Evolutionary conservation across 345 rosid genomes (phyloP), one percentile per base, ranked within the genome.

Genomic region (Cardamine resedifolia): DNA sequence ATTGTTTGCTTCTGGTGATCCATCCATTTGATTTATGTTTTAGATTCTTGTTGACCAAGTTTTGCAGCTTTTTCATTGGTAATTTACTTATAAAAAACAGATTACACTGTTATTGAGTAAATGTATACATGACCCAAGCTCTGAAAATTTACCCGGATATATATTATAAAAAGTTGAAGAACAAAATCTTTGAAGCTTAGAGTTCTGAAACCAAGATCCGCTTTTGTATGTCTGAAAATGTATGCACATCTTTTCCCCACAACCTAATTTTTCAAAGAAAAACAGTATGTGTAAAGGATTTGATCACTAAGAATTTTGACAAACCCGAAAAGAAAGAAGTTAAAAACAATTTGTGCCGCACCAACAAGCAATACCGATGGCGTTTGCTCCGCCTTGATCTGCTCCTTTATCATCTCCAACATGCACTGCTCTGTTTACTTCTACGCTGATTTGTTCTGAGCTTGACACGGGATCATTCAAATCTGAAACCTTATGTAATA

Each of bases 301-400:
- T 69, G 63, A 50, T 60, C 55, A 66, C 15, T n/a, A 49, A 64
- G 36, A 70, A 12, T 48, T 6, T 19, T 3, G 3, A 43, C n/a
- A 60, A 47, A 36, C 3, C 28, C 23, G 3, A 41, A 26, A 4
- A 31, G 58, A 4, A 18, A 14, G 0, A 10, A 49, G 39, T 39
- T 39, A 0, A 59, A 10, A 50, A 34, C 60, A 28, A 20, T 4
- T 24, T 50, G 44, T 69, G 59, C 59, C 81, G 78, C 23, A 92
- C 98, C 97, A 93, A 86, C 96, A 93, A 64, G 81, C 77, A 51
- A 93, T 85, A 24, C 98, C 97, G 1, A 82, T 6, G 14, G 87
- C 81, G 74, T 83, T 85, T 15, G 98, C 97, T 55, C 96, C 94
- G 9, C 58, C 77, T 79, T 81, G 90, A 70, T 93, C 98, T 23